Base-by-base conservation (phyloP, 441 rosid genomes). In the Adansonia gregorii region DNA sequence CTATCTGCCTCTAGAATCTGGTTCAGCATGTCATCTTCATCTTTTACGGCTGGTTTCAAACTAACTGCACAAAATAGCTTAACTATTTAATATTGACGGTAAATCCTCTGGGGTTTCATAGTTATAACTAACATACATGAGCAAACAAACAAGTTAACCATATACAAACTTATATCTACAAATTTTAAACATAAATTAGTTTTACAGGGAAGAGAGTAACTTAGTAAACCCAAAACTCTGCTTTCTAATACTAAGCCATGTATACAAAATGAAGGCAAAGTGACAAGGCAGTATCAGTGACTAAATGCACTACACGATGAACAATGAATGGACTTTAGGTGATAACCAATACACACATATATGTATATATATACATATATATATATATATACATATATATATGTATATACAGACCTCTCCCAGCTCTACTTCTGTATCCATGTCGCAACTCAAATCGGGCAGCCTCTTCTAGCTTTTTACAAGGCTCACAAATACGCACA, bases 401-500 rank as follows among this genome's bases (percentile, higher is more conserved):
- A 35, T 35, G 0, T 35, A 35, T 35, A 35, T 4, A 35, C 27
- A 22, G 81, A 85, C 98, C 98, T 92, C 81, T 90, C 0, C 82
- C 84, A 41, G 84, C 71, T 88, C 90, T 87, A 76, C 46, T 85
- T 82, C 79, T 90, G 86, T 89, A 75, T 39, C 97, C 92, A 68
- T 91, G 88, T 6, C 96, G 92, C 82, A 86, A 65, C 90, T 94
- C 98, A 79, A 93, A 93, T 11, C 98, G 91, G 0, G 97, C 98
- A 14, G 96, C 98, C 89, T 94, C 98, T 85, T 94, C 97, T 24
- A 93, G 84, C 72, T 84, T 87, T 84, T 92, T 94, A 87, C 98
- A 96, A 1, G 99, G 95, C 39, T 94, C 99, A 81, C 99, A 96
- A 74, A 91, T 89, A 39, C 98, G 94, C 52, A 96, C 98, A 43